Base-by-base conservation (phyloP, 495 filamentous ascomycete species). In the Podospora anserina region DNA sequence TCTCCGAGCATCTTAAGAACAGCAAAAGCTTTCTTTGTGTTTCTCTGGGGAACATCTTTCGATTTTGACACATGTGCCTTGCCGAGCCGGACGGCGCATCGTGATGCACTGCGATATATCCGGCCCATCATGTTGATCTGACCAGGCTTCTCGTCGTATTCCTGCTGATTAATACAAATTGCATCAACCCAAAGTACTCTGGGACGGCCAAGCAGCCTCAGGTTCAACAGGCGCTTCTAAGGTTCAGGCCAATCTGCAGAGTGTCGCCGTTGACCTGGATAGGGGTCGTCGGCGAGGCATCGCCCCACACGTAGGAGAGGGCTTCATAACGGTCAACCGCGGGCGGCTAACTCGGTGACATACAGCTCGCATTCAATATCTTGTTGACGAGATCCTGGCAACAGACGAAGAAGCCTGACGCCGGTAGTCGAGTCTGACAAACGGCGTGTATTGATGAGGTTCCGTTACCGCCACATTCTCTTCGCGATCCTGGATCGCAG, bases 241-340 rank as follows among this genome's bases (percentile, higher is more conserved):
- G 66, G 28, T 66, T 66, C n/a, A 65, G 19, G 28, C 64, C 39
- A 34, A 73, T 64, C 2, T 15, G 60, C 4, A 26, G 18, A 7
- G 26, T 61, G 7, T n/a, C 39, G 5, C 56, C 61, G 15, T 73
- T 62, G 16, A 73, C 19, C 15, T 13, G n/a, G 23, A 72, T 55
- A 1, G 65, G 27, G 0, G 53, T 54, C 0, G 27, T 44, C n/a
- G 5, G 30, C 1, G 39, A 61, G 18, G 65, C 28, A 56, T 77
- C 66, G 5, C 78, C 78, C 78, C 78, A 80, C 61, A 66, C 55
- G 63, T 79, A 80, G 9, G 78, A 80, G 0, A 80, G 53, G 13
- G 77, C 74, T 49, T 78, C 72, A 49, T 79, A 80, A 1, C 23
- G 54, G 2, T 57, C 30, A 0, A 53, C 39, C 0, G 68, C 57